phyloP scores from a whole-genome alignment of 352 stramenopile species.

The Globisporangium emineosum region DNA sequence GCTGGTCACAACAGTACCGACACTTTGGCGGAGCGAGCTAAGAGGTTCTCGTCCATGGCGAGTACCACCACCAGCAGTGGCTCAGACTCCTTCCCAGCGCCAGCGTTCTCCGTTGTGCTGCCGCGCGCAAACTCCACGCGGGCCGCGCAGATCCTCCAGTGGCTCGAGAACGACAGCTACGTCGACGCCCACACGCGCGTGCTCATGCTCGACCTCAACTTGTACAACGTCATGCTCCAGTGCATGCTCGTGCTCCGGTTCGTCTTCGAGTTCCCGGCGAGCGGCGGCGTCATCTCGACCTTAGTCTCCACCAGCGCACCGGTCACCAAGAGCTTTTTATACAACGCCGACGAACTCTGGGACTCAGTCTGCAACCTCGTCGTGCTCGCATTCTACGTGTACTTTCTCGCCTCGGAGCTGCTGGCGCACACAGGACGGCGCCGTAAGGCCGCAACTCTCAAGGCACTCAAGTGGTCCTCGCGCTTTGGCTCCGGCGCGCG shows the following conservation, averaged over 20 bases:
- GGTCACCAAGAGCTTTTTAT: slow-evolving; percentile 39
- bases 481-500: slow-evolving; percentile 29
- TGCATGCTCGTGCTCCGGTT: slow-evolving; percentile 39
- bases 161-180: slow-evolving; percentile 30
- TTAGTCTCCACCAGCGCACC: slow-evolving; percentile 27
- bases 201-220: slow-evolving; percentile 44
- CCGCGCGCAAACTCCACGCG: slow-evolving; percentile 18
- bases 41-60: slow-evolving; percentile 41
- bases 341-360: slow-evolving; percentile 25
- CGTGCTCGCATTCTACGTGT: slow-evolving; percentile 40
- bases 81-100: slow-evolving; percentile 27
- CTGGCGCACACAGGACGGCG: slow-evolving; percentile 25
- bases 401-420: slow-evolving; percentile 46
- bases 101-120: slow-evolving; percentile 43
- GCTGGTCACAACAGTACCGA: slow-evolving; percentile 32
- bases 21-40: slow-evolving; percentile 26
- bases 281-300: slow-evolving; percentile 32
- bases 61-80: slow-evolving; percentile 15
- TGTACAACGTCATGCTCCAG: slow-evolving; percentile 49
- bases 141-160: slow-evolving; percentile 22
- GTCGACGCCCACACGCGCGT: slow-evolving; percentile 37
- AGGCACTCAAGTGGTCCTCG: slow-evolving; percentile 23
- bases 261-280: slow-evolving; percentile 41
- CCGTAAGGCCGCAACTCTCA: slow-evolving; percentile 18
- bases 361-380: slow-evolving; percentile 28